Conservation (phyloP, 2,329 filamentous ascomycete species). For the Fusarium sp. region DNA sequence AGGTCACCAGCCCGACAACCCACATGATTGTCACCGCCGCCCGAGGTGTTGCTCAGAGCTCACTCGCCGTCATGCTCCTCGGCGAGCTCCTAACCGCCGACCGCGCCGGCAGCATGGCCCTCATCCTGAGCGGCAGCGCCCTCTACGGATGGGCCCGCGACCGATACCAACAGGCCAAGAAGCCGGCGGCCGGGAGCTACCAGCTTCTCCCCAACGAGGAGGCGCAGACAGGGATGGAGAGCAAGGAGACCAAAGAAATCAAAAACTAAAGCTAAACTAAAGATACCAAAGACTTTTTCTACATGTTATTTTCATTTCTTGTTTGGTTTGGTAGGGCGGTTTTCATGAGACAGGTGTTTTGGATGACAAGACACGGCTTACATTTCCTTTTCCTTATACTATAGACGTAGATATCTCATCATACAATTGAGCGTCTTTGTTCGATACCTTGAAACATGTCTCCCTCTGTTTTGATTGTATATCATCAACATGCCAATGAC, state of each 20-base stretch:
- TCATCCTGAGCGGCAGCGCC: constrained; percentile 41
- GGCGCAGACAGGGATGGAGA: constrained; percentile 27
- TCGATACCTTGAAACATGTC: background rate
- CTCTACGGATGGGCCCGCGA: constrained; percentile 44
- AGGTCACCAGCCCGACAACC: constrained; percentile 44
- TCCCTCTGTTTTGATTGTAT: background rate
- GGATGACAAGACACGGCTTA: background rate
- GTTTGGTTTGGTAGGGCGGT: background rate
- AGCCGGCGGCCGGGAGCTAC: constrained; percentile 38
- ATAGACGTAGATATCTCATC: constrained; percentile 6
- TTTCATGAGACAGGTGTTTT: constrained; percentile 5
- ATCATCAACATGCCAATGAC: background rate
- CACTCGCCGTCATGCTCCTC: constrained; percentile 42
- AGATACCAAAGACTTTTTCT: background rate
- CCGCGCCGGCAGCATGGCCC: constrained; percentile 43
- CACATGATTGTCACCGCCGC: constrained; percentile 46
- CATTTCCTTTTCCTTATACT: background rate
- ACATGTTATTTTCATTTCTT: background rate
- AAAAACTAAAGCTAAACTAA: constrained; percentile 10
- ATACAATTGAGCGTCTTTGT: constrained; percentile 4
- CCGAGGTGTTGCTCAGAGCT: constrained; percentile 43
- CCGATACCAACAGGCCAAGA: constrained; percentile 42
- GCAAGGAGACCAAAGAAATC: constrained; percentile 32
- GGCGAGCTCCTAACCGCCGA: constrained; percentile 42
- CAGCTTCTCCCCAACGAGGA: constrained; percentile 39